Evolutionary conservation across 495 filamentous ascomycete species (phyloP), one percentile per base, ranked within the genome.

Genomic region (Amphirosellinia nigrospora): DNA sequence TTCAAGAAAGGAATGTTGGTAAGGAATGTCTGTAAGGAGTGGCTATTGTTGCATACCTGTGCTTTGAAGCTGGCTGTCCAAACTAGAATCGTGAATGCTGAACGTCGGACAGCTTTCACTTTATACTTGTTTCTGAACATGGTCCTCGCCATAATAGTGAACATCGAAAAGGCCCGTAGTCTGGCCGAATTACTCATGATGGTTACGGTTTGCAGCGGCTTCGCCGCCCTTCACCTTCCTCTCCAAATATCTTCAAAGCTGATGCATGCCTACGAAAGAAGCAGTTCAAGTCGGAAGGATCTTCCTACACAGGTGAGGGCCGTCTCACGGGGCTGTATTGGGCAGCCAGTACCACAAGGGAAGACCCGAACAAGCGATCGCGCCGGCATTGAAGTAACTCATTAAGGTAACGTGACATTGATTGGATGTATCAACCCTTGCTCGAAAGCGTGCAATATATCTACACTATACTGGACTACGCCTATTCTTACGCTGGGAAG

Each of bases 21-120:
- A 65, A 70, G 38, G 68, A 67, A 36, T 70, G 68, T 55, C 1
- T 48, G 34, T 38, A 71, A 68, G 46, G 63, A 53, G 26, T 34
- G 46, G n/a, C 28, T 65, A 26, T 52, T 26, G 63, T 10, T 65
- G 53, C 53, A 26, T 10, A 56, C 53, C 53, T 56, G 28, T 30
- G 32, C 32, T 58, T 30, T 39, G 32, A 36, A 52, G 43, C 46
- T 50, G 34, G 46, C 21, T 45, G 26, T 52, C 9, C 32, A 36
- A n/a, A 65, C 28, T 9, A 39, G 30, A 65, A 65, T 50, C 46
- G 32, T 21, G 28, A 30, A 19, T 19, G 26, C 36, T 26, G 32
- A 28, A 38, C 6, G 63, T 45, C 28, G 28, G 34, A 28, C 41
- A 7, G 41, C 61, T 64, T 62, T 36, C n/a, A 13, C 21, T 64